A percentile compares a stretch with the other conserved stretches of the same genome.
phyloP scores from a whole-genome alignment of 2,329 filamentous ascomycete genomes.

The Chaetomium sp. region DNA sequence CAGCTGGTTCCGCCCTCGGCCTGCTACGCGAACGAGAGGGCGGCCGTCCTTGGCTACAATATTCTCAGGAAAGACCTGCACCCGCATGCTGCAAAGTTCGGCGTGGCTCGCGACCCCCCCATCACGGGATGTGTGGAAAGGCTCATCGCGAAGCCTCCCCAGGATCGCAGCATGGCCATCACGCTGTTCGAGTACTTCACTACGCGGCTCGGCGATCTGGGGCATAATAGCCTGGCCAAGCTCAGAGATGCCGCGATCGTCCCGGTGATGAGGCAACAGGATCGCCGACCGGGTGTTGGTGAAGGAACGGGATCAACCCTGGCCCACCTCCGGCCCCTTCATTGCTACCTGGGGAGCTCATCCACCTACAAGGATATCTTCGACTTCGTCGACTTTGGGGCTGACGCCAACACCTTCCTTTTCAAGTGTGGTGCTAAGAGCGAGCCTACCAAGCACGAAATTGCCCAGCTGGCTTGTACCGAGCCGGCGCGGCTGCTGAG shows the following conservation, averaged over 20 bases:
- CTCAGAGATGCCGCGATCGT: conserved; percentile 71
- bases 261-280: conserved; percentile 54
- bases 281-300: conserved; percentile 39
- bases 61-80: conserved; percentile 78
- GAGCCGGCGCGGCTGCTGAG: conserved; percentile 83
- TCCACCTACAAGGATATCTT: conserved; percentile 83
- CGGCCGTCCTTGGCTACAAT: conserved; percentile 76
- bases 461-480: conserved; percentile 78
- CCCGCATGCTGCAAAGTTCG: conserved; percentile 79
- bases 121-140: conserved; percentile 75
- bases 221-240: conserved; percentile 58
- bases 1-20: conserved; percentile 70
- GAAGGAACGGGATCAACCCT: conserved; percentile 49
- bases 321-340: conserved; percentile 65
- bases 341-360: conserved; percentile 77
- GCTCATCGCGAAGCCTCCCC: conserved; percentile 72
- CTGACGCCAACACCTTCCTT: conserved; percentile 84
- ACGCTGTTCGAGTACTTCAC: conserved; percentile 83
- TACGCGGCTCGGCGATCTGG: conserved; percentile 73
- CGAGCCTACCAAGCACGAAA: conserved; percentile 84
- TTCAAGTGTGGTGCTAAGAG: conserved; percentile 86
- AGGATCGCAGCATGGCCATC: conserved; percentile 65
- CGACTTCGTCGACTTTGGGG: conserved; percentile 93
- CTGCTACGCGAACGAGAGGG: conserved; percentile 81
- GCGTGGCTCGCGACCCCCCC: conserved; percentile 78